Conservation (phyloP, 306 rosid species). For the Begonia masoniana region DNA sequence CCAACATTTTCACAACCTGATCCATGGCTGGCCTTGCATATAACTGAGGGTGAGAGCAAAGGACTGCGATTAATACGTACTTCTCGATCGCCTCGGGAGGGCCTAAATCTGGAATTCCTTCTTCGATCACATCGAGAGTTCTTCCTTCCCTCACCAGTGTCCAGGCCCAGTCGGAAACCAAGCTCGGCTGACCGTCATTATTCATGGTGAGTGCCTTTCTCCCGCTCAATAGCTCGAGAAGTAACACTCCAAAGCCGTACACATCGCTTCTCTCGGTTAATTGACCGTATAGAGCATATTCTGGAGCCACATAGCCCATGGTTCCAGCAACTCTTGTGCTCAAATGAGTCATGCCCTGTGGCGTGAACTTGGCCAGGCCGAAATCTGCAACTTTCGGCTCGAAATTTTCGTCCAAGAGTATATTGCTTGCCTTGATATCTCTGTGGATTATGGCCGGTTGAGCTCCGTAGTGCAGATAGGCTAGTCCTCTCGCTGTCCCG, state of each 20-base stretch:
- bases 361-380: conserved; percentile 84
- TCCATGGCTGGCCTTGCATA: conserved; percentile 98
- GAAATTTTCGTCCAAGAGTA: conserved; percentile 69
- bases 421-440: conserved; percentile 84
- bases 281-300: conserved; percentile 89
- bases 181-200: conserved; percentile 37
- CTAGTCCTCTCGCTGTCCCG: conserved; percentile 85
- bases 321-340: conserved; percentile 98
- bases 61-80: conserved; percentile 66
- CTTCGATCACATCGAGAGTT: conserved; percentile 67
- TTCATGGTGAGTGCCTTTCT: conserved; percentile 55
- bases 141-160: conserved; percentile 53
- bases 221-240: conserved; percentile 93
- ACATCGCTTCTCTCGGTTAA: conserved; percentile 90
- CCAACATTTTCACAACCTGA: conserved; percentile 89
- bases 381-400: conserved; percentile 90
- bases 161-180: conserved; percentile 92
- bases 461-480: conserved; percentile 89
- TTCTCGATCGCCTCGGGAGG: conserved; percentile 58
- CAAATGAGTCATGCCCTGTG: conserved; percentile 86
- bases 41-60: conserved; percentile 90
- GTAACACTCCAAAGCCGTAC: conserved; percentile 75
- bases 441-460: conserved; percentile 87
- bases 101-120: conserved; percentile 55
- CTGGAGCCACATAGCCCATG: conserved; percentile 95